A percentile compares a stretch with the other conserved stretches of the same genome.
Evolutionary conservation across 73 alveolate species (phyloP).

Genomic region (Uronychia binucleata): DNA sequence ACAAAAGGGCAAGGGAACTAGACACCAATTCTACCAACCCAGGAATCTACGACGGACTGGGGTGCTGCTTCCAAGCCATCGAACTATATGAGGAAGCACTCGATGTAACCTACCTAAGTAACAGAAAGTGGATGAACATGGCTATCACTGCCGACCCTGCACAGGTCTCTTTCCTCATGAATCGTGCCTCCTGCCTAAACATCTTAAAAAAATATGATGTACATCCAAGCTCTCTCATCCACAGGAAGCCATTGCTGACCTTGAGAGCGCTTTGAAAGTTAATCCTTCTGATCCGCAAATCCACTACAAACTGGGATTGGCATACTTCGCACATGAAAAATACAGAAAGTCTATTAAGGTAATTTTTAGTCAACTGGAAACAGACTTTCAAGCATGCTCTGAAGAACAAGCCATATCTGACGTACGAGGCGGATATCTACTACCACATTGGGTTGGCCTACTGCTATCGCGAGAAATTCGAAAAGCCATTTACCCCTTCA

Average conservation of each 20-base stretch:
- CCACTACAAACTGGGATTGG: conserved; percentile 76
- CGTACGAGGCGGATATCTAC: conserved; percentile 84
- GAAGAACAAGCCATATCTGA: conserved; percentile 70
- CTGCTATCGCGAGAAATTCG: conserved; percentile 71
- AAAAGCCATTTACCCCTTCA: conserved; percentile 81
- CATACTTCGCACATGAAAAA: conserved; percentile 65
- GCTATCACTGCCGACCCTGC: conserved; percentile 68
- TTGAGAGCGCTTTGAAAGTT: conserved; percentile 60
- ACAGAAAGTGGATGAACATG: conserved; percentile 41
- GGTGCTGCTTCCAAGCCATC: conserved; percentile 66
- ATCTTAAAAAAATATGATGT: conserved; percentile 40
- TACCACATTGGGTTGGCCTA: conserved; percentile 86
- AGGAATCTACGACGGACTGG: conserved; percentile 75
- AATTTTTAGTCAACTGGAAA: conserved; percentile 2
- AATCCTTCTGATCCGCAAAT: conserved; percentile 77
- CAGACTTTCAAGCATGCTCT: conserved; percentile 67
- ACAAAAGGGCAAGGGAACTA: conserved; percentile 56
- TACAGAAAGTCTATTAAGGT: conserved; percentile 68
- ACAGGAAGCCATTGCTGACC: conserved; percentile 71
- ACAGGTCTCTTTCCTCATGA: conserved; percentile 64
- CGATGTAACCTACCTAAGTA: no score
- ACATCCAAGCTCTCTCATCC: neutral
- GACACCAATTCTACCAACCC: conserved; percentile 57
- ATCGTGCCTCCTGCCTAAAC: conserved; percentile 64
- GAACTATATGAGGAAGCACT: conserved; percentile 80